Conservation (phyloP, 805 yeast genomes). For the Jamesozyma piceae region DNA sequence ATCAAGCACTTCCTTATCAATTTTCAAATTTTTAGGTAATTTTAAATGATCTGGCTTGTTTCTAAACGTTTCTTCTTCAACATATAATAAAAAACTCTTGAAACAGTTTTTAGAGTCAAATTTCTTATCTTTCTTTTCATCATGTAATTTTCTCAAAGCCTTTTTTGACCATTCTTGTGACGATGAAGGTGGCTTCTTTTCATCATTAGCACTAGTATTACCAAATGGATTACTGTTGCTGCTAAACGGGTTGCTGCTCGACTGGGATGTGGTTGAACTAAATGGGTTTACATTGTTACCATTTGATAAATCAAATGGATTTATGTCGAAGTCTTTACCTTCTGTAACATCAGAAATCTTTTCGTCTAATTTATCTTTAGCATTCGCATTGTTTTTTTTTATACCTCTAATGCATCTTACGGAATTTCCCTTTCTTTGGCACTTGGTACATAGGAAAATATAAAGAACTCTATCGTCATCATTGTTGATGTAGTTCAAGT, state of each 20-base stretch:
- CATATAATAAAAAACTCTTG: constrained; percentile 59
- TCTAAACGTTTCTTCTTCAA: constrained; percentile 61
- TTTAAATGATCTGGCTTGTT: constrained; percentile 38
- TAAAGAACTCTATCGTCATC: constrained; percentile 76
- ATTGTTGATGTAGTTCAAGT: constrained; percentile 31
- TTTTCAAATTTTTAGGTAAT: constrained; percentile 44
- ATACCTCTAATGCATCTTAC: constrained; percentile 73
- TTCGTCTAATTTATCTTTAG: constrained; percentile 37
- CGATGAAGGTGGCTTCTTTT: not conserved
- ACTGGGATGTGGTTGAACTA: constrained; percentile 28
- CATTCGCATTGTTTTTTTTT: constrained; percentile 44
- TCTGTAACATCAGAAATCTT: constrained; percentile 34
- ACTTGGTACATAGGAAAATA: constrained; percentile 66
- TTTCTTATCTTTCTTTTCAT: constrained; percentile 16
- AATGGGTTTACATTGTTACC: constrained; percentile 22
- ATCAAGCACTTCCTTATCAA: constrained; percentile 43
- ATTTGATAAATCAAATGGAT: constrained; percentile 26
- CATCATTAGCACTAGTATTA: not conserved
- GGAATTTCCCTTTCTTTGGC: constrained; percentile 63
- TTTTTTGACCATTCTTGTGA: constrained; percentile 26
- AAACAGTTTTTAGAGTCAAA: constrained; percentile 29
- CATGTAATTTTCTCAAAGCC: constrained; percentile 26
- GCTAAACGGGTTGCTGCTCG: constrained; percentile 18
- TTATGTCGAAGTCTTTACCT: constrained; percentile 34
- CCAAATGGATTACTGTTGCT: constrained; percentile 2